phyloP scores from a whole-genome alignment of 2,329 filamentous ascomycete genomes.

The Aspergillus tamarii region DNA sequence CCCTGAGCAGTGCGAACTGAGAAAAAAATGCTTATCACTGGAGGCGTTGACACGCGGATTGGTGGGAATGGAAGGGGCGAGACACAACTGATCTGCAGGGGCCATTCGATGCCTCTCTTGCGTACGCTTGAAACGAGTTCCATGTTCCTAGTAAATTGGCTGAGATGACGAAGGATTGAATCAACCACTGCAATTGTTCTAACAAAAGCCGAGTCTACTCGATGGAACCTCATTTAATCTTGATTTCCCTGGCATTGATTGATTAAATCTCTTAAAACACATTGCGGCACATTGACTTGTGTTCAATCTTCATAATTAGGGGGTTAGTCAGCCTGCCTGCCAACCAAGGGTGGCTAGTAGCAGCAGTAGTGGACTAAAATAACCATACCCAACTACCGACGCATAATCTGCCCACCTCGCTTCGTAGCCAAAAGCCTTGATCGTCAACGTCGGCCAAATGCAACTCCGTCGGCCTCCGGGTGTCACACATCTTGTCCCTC shows the following conservation, averaged over 20 bases:
- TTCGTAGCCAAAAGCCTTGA: background rate
- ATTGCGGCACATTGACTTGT: too few relatives aligned
- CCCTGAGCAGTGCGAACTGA: background rate
- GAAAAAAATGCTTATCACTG: slow-evolving; percentile 5
- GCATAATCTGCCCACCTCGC: background rate
- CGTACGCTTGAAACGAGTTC: background rate
- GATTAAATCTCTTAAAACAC: background rate
- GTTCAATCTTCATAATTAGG: too few relatives aligned
- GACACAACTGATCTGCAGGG: slow-evolving; percentile 11
- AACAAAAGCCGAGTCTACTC: too few relatives aligned
- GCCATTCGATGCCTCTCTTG: background rate
- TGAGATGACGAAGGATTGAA: background rate
- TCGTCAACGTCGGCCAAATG: background rate
- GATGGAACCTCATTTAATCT: background rate
- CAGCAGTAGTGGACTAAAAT: background rate
- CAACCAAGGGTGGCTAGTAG: background rate
- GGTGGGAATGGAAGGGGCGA: slow-evolving; percentile 10
- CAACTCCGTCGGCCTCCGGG: slow-evolving; percentile 5
- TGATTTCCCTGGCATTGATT: background rate
- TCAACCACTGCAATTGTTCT: background rate
- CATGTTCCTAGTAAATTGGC: slow-evolving; percentile 3
- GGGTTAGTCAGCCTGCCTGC: background rate
- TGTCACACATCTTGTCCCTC: background rate
- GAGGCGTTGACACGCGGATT: slow-evolving; percentile 6
- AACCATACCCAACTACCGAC: background rate